Base-by-base conservation (phyloP, 192 early-diverging fungal genomes). In the Podila verticillata region DNA sequence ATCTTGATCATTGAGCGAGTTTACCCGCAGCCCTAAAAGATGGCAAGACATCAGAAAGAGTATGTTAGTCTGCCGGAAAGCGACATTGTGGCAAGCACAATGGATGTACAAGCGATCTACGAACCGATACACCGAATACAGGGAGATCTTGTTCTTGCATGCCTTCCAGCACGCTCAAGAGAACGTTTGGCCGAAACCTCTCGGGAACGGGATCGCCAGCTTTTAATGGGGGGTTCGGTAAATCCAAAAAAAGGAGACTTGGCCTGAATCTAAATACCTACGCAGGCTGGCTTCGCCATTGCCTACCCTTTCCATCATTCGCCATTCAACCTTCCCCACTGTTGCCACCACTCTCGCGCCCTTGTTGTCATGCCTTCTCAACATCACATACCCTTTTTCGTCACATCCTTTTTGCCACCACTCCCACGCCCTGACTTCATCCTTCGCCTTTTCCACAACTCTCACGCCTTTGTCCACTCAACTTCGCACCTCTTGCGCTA, bases 241-340 rank as follows among this genome's bases (percentile, higher is more conserved):
- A 47, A 66, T 73, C 71, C 63, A 73, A 36, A 24, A 73, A 73
- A 1, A 73, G 47, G 24, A 73, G 47, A 66, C 57, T 73, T 39
- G 71, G 71, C 17, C 63, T 61, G 71, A 59, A 0, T 73, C 71
- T n/a, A n/a, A n/a, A n/a, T n/a, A n/a, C n/a, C n/a, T n/a, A n/a
- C n/a, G n/a, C n/a, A n/a, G n/a, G n/a, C n/a, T n/a, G n/a, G n/a
- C n/a, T n/a, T n/a, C n/a, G n/a, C n/a, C n/a, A n/a, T n/a, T n/a
- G n/a, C n/a, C n/a, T n/a, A n/a, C n/a, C n/a, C n/a, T n/a, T n/a
- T n/a, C n/a, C n/a, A n/a, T n/a, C n/a, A n/a, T n/a, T n/a, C n/a
- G n/a, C n/a, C n/a, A n/a, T n/a, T n/a, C n/a, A n/a, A n/a, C n/a
- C n/a, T n/a, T n/a, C n/a, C n/a, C n/a, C n/a, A n/a, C n/a, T n/a